Conservation (phyloP, 768 basidiomycete genomes). For the Dentipellis sp. region DNA sequence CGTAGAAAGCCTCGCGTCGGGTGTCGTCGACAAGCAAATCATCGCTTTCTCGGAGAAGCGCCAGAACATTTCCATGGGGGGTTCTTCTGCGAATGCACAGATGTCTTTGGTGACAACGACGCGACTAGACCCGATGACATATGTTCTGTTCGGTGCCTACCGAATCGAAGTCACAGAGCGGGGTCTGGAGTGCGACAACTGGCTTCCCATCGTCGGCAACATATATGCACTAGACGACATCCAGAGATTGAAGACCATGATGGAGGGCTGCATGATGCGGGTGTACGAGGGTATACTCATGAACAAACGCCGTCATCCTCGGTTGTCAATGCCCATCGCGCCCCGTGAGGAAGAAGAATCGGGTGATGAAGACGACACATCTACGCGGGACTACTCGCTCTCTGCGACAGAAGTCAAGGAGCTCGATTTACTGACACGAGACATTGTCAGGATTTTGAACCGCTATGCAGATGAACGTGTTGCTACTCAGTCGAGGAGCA, state of each 20-base stretch:
- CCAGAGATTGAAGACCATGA: slow-evolving; percentile 66
- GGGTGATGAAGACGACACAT: slow-evolving; percentile 44
- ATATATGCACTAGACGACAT: slow-evolving; percentile 71
- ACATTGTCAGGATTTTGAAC: slow-evolving; percentile 67
- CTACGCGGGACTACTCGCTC: slow-evolving; percentile 40
- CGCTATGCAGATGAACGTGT: slow-evolving; percentile 60
- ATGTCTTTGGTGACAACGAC: slow-evolving; percentile 76
- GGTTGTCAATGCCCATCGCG: slow-evolving; percentile 24
- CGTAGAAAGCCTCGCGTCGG: slow-evolving; percentile 19
- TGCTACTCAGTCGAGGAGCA: slow-evolving; percentile 44
- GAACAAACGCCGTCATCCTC: slow-evolving; percentile 29
- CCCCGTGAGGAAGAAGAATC: slow-evolving; percentile 45
- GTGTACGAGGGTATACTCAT: slow-evolving; percentile 79
- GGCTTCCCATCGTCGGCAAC: slow-evolving; percentile 79
- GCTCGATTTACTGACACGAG: slow-evolving; percentile 62
- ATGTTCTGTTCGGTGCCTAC: slow-evolving; percentile 86
- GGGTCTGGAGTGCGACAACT: slow-evolving; percentile 82
- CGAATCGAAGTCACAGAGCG: slow-evolving; percentile 57
- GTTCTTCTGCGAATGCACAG: slow-evolving; percentile 27
- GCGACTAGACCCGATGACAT: slow-evolving; percentile 79
- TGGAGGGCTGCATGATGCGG: slow-evolving; percentile 80
- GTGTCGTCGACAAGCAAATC: slow-evolving; percentile 53
- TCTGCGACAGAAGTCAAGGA: slow-evolving; percentile 65
- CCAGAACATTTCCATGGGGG: slow-evolving; percentile 51
- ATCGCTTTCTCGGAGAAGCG: slow-evolving; percentile 82